Base-by-base conservation (phyloP, 495 filamentous ascomycete species). In the Penicilliopsis zonata region DNA sequence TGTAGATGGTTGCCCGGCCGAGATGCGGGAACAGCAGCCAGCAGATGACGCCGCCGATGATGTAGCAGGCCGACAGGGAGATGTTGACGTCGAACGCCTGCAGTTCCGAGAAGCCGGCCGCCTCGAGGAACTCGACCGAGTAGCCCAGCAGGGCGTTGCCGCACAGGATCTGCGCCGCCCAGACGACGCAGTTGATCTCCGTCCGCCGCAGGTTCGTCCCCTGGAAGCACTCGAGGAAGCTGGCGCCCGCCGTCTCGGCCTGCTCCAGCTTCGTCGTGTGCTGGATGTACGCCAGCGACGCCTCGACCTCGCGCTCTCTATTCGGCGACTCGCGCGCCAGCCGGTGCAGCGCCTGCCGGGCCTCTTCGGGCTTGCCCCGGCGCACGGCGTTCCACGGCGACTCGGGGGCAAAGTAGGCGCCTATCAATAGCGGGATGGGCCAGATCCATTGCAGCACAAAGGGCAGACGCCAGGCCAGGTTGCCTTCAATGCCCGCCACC, bases 351-450 rank as follows among this genome's bases (percentile, higher is more conserved):
- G 61, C 47, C 1, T 12, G 7, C 0, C 40, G 33, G 8, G 67
- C 67, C 0, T 59, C 55, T 5, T 66, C 61, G 13, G 58, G 31
- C 18, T 50, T 50, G 10, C 51, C 59, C 23, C 57, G 52, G 5
- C 57, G 51, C 16, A 62, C 59, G 5, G 70, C 49, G 52, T 63
- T 65, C 51, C 62, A 70, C 3, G 67, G 62, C 8, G 61, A 62
- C 32, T 72, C 66, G 3, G 63, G 69, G 24, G 58, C 57, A 22
- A 70, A 57, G n/a, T 37, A 49, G 3, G 67, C 37, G 0, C 61
- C 41, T 13, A 52, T 19, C 2, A 59, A 37, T 33, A 70, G 55
- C 18, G 45, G 13, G 16, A 38, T 34, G 7, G 53, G 51, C 4
- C 47, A 34, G 1, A 48, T 42, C 45, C 58, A 63, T 39, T 67